phyloP scores from a whole-genome alignment of 768 basidiomycete genomes.

The Mrakia hoshinonis region DNA sequence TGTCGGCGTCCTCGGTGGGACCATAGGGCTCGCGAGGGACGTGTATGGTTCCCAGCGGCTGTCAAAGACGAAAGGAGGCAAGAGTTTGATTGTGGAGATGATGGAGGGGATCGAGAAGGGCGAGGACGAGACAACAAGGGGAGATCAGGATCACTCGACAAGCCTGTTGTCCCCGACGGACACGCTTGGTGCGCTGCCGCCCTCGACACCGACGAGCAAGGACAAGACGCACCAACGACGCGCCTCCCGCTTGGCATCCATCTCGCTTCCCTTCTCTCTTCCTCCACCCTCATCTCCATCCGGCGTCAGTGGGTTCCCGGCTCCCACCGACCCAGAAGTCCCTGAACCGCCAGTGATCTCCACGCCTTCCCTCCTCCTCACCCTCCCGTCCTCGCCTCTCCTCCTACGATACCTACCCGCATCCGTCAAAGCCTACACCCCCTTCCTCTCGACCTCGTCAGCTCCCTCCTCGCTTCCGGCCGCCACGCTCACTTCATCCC shows the following conservation, averaged over 20 bases:
- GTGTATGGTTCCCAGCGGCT: slow-evolving; percentile 48
- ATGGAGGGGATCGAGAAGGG: slow-evolving; percentile 25
- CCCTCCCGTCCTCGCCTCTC: slow-evolving; percentile 73
- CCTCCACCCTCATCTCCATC: slow-evolving; percentile 36
- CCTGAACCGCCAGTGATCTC: slow-evolving; percentile 43
- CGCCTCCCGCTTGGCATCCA: slow-evolving; percentile 42
- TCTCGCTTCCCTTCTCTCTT: slow-evolving; percentile 36
- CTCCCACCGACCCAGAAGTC: not conserved
- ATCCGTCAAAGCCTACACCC: slow-evolving; percentile 66
- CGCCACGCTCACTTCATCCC: slow-evolving; percentile 45
- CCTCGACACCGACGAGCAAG: not conserved
- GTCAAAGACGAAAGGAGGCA: not conserved
- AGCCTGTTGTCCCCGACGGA: slow-evolving; percentile 32
- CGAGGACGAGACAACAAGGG: slow-evolving; percentile 22
- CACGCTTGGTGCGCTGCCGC: not conserved
- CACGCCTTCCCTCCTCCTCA: slow-evolving; percentile 58
- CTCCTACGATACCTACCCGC: slow-evolving; percentile 62
- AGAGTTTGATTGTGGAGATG: slow-evolving; percentile 14
- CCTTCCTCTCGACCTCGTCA: slow-evolving; percentile 59
- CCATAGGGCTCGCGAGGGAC: slow-evolving; percentile 51
- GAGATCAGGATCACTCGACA: slow-evolving; percentile 57
- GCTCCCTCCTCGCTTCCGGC: slow-evolving; percentile 40
- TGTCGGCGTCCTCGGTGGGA: slow-evolving; percentile 51
- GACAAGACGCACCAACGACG: slow-evolving; percentile 7
- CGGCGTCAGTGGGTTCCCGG: not conserved